phyloP scores from a whole-genome alignment of 2,329 filamentous ascomycete species.

The Stemphylium beticola region DNA sequence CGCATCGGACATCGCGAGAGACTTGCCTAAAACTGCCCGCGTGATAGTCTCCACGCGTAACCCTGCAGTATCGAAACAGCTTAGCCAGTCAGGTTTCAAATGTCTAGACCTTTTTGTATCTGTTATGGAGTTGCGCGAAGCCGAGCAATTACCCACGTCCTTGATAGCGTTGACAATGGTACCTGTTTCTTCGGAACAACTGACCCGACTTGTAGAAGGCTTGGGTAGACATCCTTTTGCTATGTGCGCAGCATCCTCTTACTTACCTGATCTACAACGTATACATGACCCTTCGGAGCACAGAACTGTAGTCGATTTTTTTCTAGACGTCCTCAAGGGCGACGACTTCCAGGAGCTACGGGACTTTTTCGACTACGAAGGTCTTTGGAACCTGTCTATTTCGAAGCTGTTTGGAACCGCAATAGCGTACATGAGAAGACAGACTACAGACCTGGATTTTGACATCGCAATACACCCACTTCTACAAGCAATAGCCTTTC shows the following conservation, averaged over 20 bases:
- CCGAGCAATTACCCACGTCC: background rate
- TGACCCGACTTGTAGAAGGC: background rate
- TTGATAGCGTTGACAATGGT: background rate
- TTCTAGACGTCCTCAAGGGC: background rate
- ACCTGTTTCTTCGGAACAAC: background rate
- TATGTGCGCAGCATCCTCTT: background rate
- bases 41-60: background rate
- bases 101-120: background rate
- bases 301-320: background rate
- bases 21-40: background rate
- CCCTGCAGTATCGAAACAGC: background rate
- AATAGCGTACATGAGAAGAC: background rate
- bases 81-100: background rate
- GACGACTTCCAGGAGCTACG: background rate
- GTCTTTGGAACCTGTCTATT: background rate
- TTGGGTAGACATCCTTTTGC: background rate
- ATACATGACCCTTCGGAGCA: background rate
- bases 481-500: background rate
- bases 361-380: background rate
- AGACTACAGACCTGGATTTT: background rate
- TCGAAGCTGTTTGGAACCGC: background rate
- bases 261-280: background rate
- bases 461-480: background rate
- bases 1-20: background rate
- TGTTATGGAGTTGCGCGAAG: background rate